These are phyloP conservation scores for Lavandula angustifolia DNA, from an alignment of 257 asterid species.

Conservation along the genomic window DNA sequence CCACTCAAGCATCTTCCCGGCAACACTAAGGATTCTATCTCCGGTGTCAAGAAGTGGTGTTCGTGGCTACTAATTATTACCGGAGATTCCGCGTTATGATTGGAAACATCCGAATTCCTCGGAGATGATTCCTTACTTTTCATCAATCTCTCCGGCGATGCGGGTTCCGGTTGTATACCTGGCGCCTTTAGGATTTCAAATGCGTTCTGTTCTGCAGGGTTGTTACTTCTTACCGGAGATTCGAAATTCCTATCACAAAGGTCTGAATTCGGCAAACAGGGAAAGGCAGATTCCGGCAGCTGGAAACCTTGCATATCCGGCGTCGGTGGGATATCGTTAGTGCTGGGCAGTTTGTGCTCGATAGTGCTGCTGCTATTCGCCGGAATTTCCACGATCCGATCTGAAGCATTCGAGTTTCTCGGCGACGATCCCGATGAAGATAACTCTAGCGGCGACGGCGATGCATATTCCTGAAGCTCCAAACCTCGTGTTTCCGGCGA, in stretches of 20 bases:
- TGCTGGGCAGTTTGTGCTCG: background rate
- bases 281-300: slow-evolving; percentile 37
- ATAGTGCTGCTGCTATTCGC: slow-evolving; percentile 15
- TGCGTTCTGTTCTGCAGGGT: slow-evolving; percentile 12
- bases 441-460: slow-evolving; percentile 1
- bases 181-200: background rate
- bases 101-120: slow-evolving; percentile 22
- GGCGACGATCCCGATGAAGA: slow-evolving; percentile 29
- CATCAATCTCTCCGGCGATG: slow-evolving; percentile 16
- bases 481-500: slow-evolving; percentile 14
- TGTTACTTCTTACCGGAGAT: slow-evolving; percentile 26
- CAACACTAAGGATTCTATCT: slow-evolving; percentile 12
- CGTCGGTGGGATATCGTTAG: background rate
- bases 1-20: slow-evolving; percentile 21
- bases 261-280: slow-evolving; percentile 36
- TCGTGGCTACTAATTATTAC: background rate
- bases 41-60: background rate
- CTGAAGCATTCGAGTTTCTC: slow-evolving; percentile 26
- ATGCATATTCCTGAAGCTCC: slow-evolving; percentile 18
- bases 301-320: background rate
- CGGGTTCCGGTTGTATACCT: background rate
- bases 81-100: slow-evolving; percentile 25
- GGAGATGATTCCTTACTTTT: slow-evolving; percentile 29
- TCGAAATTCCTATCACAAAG: slow-evolving; percentile 16
- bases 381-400: slow-evolving; percentile 20